Evolutionary conservation across 1,284 basidiomycete species (phyloP).

Genomic region (Cryptococcus maquisensis): DNA sequence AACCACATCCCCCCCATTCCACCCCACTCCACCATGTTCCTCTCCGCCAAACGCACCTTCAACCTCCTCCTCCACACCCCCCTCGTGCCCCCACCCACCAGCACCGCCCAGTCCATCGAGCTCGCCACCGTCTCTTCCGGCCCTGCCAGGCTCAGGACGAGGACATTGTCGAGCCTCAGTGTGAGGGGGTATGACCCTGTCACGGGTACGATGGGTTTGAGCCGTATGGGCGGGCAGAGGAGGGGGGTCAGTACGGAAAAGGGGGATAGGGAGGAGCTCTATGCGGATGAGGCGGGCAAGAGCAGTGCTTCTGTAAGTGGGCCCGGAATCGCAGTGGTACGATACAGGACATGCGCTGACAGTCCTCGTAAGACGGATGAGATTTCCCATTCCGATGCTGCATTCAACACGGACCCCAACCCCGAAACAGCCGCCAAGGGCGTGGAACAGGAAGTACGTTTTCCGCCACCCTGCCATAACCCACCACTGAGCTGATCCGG

Average conservation of each 20-base stretch:
- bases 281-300: constrained; percentile 40
- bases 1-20: not conserved
- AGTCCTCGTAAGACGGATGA: constrained; percentile 32
- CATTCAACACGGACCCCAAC: constrained; percentile 35
- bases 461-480: not conserved
- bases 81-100: constrained; percentile 28
- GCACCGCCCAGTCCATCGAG: constrained; percentile 32
- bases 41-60: constrained; percentile 29
- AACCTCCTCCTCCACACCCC: constrained; percentile 38
- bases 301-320: constrained; percentile 38
- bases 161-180: constrained; percentile 26
- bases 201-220: not conserved
- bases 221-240: not conserved
- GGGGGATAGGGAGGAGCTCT: constrained; percentile 40
- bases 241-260: constrained; percentile 36
- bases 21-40: constrained; percentile 25
- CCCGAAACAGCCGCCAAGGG: constrained; percentile 29
- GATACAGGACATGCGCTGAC: not conserved
- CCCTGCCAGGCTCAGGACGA: constrained; percentile 23
- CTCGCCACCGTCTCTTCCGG: constrained; percentile 25
- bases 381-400: constrained; percentile 41
- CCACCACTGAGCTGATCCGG: not conserved
- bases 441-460: constrained; percentile 35
- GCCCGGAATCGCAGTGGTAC: not conserved
- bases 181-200: not conserved